A percentile compares a stretch with the other conserved stretches of the same genome.
These are phyloP conservation scores for Chytriomyces sp. DNA, from an alignment of 192 early-diverging fungal species.

Conservation along the genomic window DNA sequence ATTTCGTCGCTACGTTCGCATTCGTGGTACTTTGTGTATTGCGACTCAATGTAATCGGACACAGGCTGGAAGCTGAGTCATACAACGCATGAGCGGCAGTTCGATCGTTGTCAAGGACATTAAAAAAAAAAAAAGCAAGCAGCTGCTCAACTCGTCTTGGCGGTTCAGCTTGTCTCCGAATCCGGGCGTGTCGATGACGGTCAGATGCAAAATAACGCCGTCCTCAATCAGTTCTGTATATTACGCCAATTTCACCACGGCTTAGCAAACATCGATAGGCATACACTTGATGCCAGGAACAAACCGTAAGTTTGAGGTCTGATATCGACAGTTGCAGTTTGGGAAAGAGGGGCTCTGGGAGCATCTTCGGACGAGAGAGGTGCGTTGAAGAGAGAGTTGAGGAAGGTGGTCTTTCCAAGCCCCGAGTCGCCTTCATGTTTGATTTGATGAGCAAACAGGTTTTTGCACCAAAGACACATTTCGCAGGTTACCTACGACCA, in stretches of 20 bases:
- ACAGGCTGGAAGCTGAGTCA: constrained; percentile 89
- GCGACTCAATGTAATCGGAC: constrained; percentile 88
- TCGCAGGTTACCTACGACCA: constrained; percentile 80
- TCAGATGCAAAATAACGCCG: constrained; percentile 92
- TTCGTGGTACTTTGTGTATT: constrained; percentile 86
- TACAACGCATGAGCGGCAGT: constrained; percentile 61
- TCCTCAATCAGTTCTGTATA: constrained; percentile 86
- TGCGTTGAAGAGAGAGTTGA: constrained; percentile 97
- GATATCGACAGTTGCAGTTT: constrained; percentile 89
- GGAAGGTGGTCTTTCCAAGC: constrained; percentile 97
- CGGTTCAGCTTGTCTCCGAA: constrained; percentile 98
- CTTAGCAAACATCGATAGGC: neutral
- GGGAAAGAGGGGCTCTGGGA: constrained; percentile 59
- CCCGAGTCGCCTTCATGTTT: constrained; percentile 79
- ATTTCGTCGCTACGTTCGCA: constrained; percentile 71
- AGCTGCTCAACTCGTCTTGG: constrained; percentile 75
- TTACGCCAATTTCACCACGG: neutral
- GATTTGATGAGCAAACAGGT: neutral
- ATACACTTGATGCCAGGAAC: constrained; percentile 28
- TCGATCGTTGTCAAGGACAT: no score
- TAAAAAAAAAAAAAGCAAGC: constrained; percentile 16
- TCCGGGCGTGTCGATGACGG: constrained; percentile 97
- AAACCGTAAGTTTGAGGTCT: constrained; percentile 84
- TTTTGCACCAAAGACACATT: constrained; percentile 34
- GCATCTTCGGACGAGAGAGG: constrained; percentile 67